Percentiles rank a stretch among this genome's conserved stretches.
Conservation (phyloP, 179 eudicot genomes). For the Patellifolia procumbens region DNA sequence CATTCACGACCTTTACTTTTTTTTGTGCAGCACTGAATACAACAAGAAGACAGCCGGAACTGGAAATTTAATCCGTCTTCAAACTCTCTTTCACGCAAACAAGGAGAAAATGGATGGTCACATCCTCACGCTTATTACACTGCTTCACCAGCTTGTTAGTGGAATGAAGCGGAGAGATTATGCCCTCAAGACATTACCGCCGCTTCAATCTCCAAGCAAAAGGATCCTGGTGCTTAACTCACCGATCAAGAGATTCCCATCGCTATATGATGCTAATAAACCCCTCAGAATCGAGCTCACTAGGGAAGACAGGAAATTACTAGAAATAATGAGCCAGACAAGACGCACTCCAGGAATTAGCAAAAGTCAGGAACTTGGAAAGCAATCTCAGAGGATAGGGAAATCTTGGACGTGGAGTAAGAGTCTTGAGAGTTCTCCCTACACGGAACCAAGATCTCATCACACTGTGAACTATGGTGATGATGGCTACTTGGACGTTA, state of each 20-base stretch:
- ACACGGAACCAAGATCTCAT: conserved; percentile 28
- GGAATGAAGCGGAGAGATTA: conserved; percentile 57
- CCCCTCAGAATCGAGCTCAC: conserved; percentile 42
- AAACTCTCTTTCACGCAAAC: conserved; percentile 85
- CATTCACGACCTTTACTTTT: not conserved
- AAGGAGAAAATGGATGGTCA: conserved; percentile 56
- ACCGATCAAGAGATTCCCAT: conserved; percentile 19
- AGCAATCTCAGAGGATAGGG: conserved; percentile 31
- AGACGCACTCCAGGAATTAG: conserved; percentile 58
- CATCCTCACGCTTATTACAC: conserved; percentile 67
- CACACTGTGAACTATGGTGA: conserved; percentile 6
- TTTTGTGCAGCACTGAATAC: conserved; percentile 61
- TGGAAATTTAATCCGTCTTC: conserved; percentile 56
- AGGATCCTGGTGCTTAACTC: conserved; percentile 39
- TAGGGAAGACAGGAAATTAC: conserved; percentile 56
- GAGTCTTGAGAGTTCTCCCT: conserved; percentile 79
- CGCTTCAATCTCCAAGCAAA: conserved; percentile 43
- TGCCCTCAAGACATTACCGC: conserved; percentile 42
- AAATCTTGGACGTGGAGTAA: conserved; percentile 55
- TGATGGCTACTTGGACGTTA: conserved; percentile 49
- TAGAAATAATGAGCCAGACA: conserved; percentile 51
- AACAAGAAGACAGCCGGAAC: conserved; percentile 50
- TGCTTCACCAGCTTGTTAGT: conserved; percentile 72
- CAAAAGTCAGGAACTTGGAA: conserved; percentile 75
- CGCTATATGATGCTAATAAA: conserved; percentile 25